phyloP scores from a whole-genome alignment of 2,329 filamentous ascomycete species.

The Pseudopithomyces maydicus region DNA sequence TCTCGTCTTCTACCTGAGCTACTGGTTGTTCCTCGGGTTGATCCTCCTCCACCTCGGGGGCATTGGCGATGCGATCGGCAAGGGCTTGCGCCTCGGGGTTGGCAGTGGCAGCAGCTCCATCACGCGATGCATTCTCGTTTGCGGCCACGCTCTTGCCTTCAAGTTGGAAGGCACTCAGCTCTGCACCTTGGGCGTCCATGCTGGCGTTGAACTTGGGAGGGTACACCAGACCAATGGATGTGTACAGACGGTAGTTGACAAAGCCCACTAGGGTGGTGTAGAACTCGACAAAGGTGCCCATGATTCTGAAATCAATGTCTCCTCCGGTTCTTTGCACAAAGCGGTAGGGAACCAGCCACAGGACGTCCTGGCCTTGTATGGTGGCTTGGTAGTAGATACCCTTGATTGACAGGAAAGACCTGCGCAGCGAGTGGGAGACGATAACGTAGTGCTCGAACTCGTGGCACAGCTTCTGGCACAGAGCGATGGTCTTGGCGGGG shows the following conservation, averaged over 20 bases:
- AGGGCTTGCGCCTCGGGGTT: slow-evolving; percentile 55
- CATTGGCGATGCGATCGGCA: slow-evolving; percentile 51
- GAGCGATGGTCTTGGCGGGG: slow-evolving; percentile 91
- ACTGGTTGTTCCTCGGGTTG: slow-evolving; percentile 21
- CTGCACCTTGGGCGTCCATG: slow-evolving; percentile 88
- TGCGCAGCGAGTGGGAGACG: slow-evolving; percentile 84
- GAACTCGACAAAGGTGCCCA: slow-evolving; percentile 99
- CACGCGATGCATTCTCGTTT: slow-evolving; percentile 30
- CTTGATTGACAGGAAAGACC: slow-evolving; percentile 98
- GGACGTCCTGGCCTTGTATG: slow-evolving; percentile 93
- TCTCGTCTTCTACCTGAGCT: slow-evolving; percentile 35
- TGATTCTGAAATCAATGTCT: slow-evolving; percentile 97
- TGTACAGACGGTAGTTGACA: slow-evolving; percentile 95
- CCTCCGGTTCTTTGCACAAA: slow-evolving; percentile 95
- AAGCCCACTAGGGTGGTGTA: slow-evolving; percentile 97
- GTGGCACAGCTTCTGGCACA: slow-evolving; percentile 88
- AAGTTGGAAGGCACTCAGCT: slow-evolving; percentile 87
- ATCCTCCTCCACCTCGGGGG: slow-evolving; percentile 44
- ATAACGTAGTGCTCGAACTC: slow-evolving; percentile 99
- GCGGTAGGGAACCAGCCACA: slow-evolving; percentile 97
- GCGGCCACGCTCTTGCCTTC: slow-evolving; percentile 69
- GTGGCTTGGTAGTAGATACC: slow-evolving; percentile 99
- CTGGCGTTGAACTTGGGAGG: slow-evolving; percentile 88
- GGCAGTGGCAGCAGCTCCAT: slow-evolving; percentile 26
- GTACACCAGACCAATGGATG: slow-evolving; percentile 87